phyloP scores from a whole-genome alignment of 768 basidiomycete genomes.

The Lepiota brunneoincarnata region DNA sequence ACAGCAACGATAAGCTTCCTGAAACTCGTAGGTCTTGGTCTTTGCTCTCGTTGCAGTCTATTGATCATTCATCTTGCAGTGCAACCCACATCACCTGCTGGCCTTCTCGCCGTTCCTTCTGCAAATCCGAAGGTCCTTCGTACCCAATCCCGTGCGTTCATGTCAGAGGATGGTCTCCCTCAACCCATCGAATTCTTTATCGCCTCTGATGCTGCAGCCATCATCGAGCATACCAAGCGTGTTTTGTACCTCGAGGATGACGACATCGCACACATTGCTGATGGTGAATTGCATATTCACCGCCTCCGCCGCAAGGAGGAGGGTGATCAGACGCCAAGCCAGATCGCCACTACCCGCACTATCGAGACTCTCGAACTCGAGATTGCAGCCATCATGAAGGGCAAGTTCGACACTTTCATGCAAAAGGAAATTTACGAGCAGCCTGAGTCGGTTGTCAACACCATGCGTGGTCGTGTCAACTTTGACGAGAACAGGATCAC shows the following conservation, averaged over 20 bases:
- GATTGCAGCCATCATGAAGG: slow-evolving; percentile 99
- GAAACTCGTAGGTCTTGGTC: slow-evolving; percentile 35
- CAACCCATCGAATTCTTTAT: slow-evolving; percentile 99
- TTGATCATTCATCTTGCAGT: slow-evolving; percentile 24
- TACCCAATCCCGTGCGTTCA: slow-evolving; percentile 95
- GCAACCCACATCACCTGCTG: slow-evolving; percentile 49
- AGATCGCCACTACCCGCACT: slow-evolving; percentile 74
- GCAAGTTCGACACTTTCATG: slow-evolving; percentile 99
- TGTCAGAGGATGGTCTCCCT: slow-evolving; percentile 97
- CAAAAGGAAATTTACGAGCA: slow-evolving; percentile 99
- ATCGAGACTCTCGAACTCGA: slow-evolving; percentile 99
- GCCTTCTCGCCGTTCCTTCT: slow-evolving; percentile 64
- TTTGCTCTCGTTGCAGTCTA: slow-evolving; percentile 1
- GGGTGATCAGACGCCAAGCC: slow-evolving; percentile 55
- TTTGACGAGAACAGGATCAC: slow-evolving; percentile 91
- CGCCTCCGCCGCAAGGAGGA: slow-evolving; percentile 90
- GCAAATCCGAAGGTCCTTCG: slow-evolving; percentile 79
- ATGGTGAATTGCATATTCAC: slow-evolving; percentile 98
- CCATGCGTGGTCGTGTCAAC: slow-evolving; percentile 99
- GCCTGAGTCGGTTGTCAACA: slow-evolving; percentile 99
- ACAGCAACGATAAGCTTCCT: slow-evolving; percentile 40
- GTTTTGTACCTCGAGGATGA: slow-evolving; percentile 99
- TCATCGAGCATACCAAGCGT: slow-evolving; percentile 98
- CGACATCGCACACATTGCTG: slow-evolving; percentile 96
- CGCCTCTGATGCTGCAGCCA: slow-evolving; percentile 93